phyloP scores from a whole-genome alignment of 768 basidiomycete genomes.

The Leccinum disarticulatum region DNA sequence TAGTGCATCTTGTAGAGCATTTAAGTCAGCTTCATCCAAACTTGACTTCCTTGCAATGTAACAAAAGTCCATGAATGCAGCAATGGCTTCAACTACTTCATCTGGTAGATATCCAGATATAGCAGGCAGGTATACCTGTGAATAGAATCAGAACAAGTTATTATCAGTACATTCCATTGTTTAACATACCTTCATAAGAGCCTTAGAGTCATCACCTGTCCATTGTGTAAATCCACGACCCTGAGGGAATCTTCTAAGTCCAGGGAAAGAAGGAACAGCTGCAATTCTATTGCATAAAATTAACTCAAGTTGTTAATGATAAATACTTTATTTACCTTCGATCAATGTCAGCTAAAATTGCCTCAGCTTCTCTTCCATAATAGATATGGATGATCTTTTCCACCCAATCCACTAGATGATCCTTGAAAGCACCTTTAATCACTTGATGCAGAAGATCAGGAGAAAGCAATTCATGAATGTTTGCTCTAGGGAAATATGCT shows the following conservation, averaged over 20 bases:
- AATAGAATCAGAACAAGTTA: background rate
- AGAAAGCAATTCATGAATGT: background rate
- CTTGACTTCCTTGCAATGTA: background rate
- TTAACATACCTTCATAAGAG: background rate
- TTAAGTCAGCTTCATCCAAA: background rate
- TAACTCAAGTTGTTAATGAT: too few relatives aligned
- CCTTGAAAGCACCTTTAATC: background rate
- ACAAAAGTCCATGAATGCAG: background rate
- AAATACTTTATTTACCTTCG: background rate
- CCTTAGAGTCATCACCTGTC: slow-evolving; percentile 5
- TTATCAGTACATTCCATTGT: background rate
- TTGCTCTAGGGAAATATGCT: background rate
- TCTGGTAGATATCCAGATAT: background rate
- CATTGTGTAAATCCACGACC: slow-evolving; percentile 1
- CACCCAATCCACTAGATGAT: background rate
- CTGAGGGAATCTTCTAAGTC: background rate
- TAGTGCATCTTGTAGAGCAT: background rate
- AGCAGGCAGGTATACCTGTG: background rate
- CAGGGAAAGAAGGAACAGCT: background rate
- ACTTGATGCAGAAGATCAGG: background rate
- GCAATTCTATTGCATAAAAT: background rate
- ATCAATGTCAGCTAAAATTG: background rate
- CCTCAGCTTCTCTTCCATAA: background rate
- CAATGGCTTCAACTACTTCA: background rate
- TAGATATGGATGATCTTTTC: background rate